Evolutionary conservation across 495 filamentous ascomycete species (phyloP).

Genomic region (Talaromyces trachyspermus): DNA sequence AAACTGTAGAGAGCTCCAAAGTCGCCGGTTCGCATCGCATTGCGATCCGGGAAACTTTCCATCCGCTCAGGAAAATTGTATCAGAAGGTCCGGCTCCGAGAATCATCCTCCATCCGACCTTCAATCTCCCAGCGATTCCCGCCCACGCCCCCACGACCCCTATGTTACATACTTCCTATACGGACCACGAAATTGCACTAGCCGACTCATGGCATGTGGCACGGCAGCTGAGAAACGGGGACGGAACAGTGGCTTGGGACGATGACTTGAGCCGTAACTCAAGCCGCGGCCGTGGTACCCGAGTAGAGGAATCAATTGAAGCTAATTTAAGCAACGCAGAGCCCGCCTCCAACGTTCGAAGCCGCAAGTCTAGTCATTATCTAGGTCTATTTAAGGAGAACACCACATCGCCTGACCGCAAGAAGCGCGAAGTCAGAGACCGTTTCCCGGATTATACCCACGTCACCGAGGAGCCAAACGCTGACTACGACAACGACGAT

Average conservation of each 20-base stretch:
- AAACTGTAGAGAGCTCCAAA: conserved; percentile 13
- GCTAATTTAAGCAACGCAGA: conserved; percentile 72
- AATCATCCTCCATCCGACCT: not conserved
- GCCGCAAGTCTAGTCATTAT: conserved; percentile 90
- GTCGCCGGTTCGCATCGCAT: conserved; percentile 5
- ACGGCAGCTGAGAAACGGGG: conserved; percentile 7
- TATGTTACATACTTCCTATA: conserved; percentile 7
- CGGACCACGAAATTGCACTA: conserved; percentile 3
- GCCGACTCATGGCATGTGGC: conserved; percentile 5
- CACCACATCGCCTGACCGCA: conserved; percentile 48
- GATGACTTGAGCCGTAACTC: conserved; percentile 29
- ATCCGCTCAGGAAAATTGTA: conserved; percentile 4
- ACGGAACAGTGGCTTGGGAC: conserved; percentile 4
- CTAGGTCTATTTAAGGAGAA: conserved; percentile 91
- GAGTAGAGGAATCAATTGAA: conserved; percentile 76
- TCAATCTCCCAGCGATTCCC: not conserved
- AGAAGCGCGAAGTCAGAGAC: conserved; percentile 28
- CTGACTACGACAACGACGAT: no score
- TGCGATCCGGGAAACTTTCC: conserved; percentile 7
- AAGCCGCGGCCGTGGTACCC: conserved; percentile 36
- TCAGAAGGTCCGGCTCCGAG: conserved; percentile 3
- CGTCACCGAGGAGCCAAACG: no score
- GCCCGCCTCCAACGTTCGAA: conserved; percentile 64
- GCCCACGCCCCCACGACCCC: not conserved
- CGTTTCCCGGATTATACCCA: not conserved